Conservation (phyloP, 106 monocot species). For the Dioscorea alata region DNA sequence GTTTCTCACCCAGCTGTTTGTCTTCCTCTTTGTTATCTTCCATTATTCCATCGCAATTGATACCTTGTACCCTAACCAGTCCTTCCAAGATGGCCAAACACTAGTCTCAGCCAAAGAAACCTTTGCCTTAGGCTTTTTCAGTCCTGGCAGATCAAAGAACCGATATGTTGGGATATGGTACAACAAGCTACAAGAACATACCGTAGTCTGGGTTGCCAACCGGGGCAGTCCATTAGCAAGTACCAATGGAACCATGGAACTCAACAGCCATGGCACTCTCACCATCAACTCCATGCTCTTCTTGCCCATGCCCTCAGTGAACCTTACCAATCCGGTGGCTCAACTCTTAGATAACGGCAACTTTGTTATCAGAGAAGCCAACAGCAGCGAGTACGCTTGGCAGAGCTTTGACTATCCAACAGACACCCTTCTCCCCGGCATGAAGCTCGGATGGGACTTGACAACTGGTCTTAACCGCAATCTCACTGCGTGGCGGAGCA, state of each 20-base stretch:
- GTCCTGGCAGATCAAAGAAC: conserved; percentile 6
- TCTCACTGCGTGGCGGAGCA: conserved; percentile 14
- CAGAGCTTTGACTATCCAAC: conserved; percentile 39
- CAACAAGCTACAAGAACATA: conserved; percentile 10
- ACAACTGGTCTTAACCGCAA: not conserved
- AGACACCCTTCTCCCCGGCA: conserved; percentile 22
- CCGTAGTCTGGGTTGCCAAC: conserved; percentile 61
- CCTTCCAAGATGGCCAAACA: conserved; percentile 17
- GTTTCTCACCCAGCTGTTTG: not conserved
- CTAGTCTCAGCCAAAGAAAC: conserved; percentile 16
- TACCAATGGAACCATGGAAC: conserved; percentile 5
- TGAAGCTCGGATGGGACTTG: conserved; percentile 19
- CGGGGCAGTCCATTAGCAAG: conserved; percentile 21
- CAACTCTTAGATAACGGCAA: conserved; percentile 23
- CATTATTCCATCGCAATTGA: conserved; percentile 2
- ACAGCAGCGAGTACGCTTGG: conserved; percentile 6
- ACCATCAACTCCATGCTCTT: conserved; percentile 7
- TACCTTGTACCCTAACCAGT: conserved; percentile 2
- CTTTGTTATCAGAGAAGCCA: conserved; percentile 12
- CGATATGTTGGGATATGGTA: conserved; percentile 45
- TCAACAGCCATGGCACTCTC: conserved; percentile 15
- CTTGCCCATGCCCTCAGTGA: not conserved
- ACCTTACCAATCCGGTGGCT: not conserved
- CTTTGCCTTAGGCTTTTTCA: conserved; percentile 49
- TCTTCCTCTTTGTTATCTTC: conserved; percentile 3